Base-by-base conservation (phyloP, 2,329 filamentous ascomycete genomes). In the Penicillium decumbens region DNA sequence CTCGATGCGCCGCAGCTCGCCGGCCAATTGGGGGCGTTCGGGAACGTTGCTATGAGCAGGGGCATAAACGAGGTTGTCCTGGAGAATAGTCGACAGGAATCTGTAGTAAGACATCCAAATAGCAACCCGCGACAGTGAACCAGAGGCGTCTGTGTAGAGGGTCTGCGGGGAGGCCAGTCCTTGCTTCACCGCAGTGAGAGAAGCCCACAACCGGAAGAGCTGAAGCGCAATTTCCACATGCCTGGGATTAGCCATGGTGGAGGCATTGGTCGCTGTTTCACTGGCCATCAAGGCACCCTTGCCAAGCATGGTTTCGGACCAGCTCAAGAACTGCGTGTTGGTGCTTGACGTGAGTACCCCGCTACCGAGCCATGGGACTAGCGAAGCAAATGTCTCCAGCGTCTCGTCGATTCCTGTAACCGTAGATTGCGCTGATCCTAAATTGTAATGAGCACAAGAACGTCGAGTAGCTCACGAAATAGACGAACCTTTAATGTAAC, bases 101-200 rank as follows among this genome's bases (percentile, higher is more conserved):
- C 82, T 74, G 65, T 95, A 95, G 68, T 96, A 96, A 54, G 88
- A 82, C 60, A 81, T 84, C 91, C 91, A 96, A 39, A 95, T 83
- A 35, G 82, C 76, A 7, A 63, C 55, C 32, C 62, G 67, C 1
- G 65, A 60, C 3, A 53, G 56, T 18, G 62, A 50, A n/a, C 56
- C 60, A 0, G 59, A 52, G 23, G 50, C 41, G 41, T 55, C 56
- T 18, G 57, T 57, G 44, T 49, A 50, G 38, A 60, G 56, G 13
- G 53, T n/a, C 8, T 54, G 56, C 20, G 47, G 44, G 4, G 58
- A 51, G 33, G 60, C 50, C n/a, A 48, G 28, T 12, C 61, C 58
- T 46, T 64, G 60, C 51, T 69, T 72, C 27, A 71, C 62, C 20
- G 60, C 49, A 25, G 68, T 66, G 54, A 72, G 69, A 29, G 65